A percentile compares a stretch with the other conserved stretches of the same genome.
These are phyloP conservation scores for Lycium ferocissimum DNA, from an alignment of 257 asterid species.

Conservation along the genomic window DNA sequence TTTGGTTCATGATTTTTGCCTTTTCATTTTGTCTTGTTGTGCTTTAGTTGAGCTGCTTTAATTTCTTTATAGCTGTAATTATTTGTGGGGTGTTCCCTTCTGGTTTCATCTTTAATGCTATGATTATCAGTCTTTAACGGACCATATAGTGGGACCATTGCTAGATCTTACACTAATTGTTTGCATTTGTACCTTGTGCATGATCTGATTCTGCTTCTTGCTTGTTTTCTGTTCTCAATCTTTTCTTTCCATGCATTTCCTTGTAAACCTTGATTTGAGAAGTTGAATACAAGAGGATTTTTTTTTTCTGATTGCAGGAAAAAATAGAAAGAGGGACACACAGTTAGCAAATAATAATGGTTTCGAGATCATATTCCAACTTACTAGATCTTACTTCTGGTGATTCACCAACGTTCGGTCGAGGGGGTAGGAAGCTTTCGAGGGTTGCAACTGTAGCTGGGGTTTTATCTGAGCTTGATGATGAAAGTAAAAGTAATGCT, in stretches of 20 bases:
- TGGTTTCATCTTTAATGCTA: slow-evolving; percentile 23
- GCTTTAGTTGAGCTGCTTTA: slow-evolving; percentile 26
- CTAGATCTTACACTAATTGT: not conserved
- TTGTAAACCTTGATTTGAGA: slow-evolving; percentile 35
- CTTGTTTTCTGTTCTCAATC: slow-evolving; percentile 35
- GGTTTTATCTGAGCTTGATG: slow-evolving; percentile 76
- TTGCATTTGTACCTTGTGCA: not conserved
- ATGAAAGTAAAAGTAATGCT: slow-evolving; percentile 67
- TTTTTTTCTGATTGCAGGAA: slow-evolving; percentile 22
- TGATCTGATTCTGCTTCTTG: slow-evolving; percentile 11
- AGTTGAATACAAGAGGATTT: slow-evolving; percentile 24
- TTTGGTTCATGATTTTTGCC: slow-evolving; percentile 1
- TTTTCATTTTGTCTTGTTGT: slow-evolving; percentile 25
- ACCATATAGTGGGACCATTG: slow-evolving; percentile 7
- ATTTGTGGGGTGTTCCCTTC: slow-evolving; percentile 28
- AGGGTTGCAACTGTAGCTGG: slow-evolving; percentile 85
- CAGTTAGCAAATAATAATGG: slow-evolving; percentile 44
- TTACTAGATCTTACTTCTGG: slow-evolving; percentile 76
- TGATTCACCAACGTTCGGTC: slow-evolving; percentile 62
- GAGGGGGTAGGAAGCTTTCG: slow-evolving; percentile 64
- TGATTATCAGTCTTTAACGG: slow-evolving; percentile 23
- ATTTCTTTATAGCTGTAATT: slow-evolving; percentile 22
- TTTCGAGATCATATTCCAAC: slow-evolving; percentile 83
- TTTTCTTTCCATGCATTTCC: slow-evolving; percentile 29
- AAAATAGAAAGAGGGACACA: not conserved